Evolutionary conservation across 2,329 filamentous ascomycete genomes (phyloP).

Genomic region (Diaporthe citri): DNA sequence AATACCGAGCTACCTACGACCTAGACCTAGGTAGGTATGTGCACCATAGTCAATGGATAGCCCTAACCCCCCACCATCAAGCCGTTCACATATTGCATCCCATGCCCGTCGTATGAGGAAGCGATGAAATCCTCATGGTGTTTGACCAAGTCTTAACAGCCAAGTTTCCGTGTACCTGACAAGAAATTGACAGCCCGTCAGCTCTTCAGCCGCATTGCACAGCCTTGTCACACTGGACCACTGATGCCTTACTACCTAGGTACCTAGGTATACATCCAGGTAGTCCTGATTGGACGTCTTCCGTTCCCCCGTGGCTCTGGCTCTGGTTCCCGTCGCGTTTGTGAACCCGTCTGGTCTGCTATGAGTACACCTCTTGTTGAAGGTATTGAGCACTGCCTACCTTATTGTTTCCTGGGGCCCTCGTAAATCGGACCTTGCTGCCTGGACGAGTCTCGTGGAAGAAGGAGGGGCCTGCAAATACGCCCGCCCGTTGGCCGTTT

Average conservation of each 20-base stretch:
- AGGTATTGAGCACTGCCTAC: neutral
- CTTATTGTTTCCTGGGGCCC: neutral
- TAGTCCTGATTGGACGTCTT: neutral
- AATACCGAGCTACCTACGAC: too few species aligned
- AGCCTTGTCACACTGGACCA: neutral
- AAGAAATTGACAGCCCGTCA: neutral
- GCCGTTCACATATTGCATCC: neutral
- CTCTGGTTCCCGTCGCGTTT: neutral
- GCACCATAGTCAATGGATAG: neutral
- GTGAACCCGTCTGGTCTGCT: neutral
- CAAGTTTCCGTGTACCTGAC: neutral
- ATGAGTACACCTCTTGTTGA: neutral
- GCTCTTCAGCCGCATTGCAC: neutral
- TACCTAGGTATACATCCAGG: neutral
- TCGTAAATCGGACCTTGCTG: neutral
- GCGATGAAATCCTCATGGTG: neutral
- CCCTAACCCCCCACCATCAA: constrained; percentile 5
- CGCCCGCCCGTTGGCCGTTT: constrained; percentile 26
- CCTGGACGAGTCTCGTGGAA: neutral
- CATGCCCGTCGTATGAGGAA: neutral
- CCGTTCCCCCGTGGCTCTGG: neutral
- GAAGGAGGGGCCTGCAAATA: neutral
- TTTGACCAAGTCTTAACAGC: neutral
- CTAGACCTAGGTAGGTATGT: neutral
- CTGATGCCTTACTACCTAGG: neutral